Evolutionary conservation across 306 rosid genomes (phyloP), one percentile per base, ranked within the genome.

Genomic region (Mucuna pruriens): DNA sequence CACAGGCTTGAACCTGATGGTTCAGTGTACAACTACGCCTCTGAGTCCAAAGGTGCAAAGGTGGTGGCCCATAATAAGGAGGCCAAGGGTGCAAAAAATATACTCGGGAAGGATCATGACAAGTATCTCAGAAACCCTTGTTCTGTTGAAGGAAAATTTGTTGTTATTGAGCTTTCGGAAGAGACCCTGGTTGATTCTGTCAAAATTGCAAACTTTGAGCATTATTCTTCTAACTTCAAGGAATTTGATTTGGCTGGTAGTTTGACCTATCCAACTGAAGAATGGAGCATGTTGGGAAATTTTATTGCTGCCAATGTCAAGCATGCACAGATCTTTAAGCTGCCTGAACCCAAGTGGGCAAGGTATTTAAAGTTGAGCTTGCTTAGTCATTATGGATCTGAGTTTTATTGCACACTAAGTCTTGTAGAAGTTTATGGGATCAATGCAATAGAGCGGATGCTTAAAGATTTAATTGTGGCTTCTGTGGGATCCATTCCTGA

Each of bases 121-220:
- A 91, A 90, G 94, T 95, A 92, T 86, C 85, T 95, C 44, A 89
- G 94, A 80, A 95, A 92, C 83, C 97, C 97, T 70, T 95, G 98
- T 84, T 92, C 97, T 1, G 97, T 90, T 17, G 88, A 57, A 19
- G 92, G 73, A 8, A 91, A 95, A 64, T 95, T 84, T 78, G 98
- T 95, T 54, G 91, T 92, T 33, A 83, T 94, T 44, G 97, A 94
- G 88, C 98, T 94, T 57, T 87, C 94, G 1, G 97, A 91, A 69
- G 97, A 92, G 86, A 94, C 97, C 46, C 82, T 91, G 57, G 92
- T 94, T 45, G 97, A 92, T 83, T 67, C 96, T 20, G 85, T 94
- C 52, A 87, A 92, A 79, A 92, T 92, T 9, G 97, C 98, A 4
- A 95, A 92, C 74, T 95, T 95, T 38, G 98, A 95, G 79, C 93